Percentiles rank a stretch among this genome's conserved stretches.
Conservation (phyloP, 2,329 filamentous ascomycete species). For the Penicillium sp. region DNA sequence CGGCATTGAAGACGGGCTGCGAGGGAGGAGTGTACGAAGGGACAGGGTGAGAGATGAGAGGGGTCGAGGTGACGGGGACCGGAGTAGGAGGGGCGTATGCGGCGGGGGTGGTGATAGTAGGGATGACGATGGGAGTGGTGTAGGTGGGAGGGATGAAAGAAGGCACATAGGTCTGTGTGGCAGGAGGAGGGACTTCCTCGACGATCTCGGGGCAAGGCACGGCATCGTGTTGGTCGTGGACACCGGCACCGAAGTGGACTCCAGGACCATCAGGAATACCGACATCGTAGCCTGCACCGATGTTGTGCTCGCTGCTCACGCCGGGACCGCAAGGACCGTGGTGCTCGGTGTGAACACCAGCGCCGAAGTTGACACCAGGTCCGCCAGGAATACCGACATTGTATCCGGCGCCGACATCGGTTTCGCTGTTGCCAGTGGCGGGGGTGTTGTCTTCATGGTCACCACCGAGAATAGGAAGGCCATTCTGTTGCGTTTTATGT, state of each 20-base stretch:
- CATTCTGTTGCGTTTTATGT: slow-evolving; percentile 11
- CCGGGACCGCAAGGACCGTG: slow-evolving; percentile 23
- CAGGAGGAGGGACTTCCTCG: slow-evolving; percentile 6
- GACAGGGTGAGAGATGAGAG: slow-evolving; percentile 21
- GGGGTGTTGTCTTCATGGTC: slow-evolving; percentile 11
- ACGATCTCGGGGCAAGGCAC: slow-evolving; percentile 23
- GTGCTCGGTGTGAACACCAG: slow-evolving; percentile 21
- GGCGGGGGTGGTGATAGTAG: slow-evolving; percentile 19
- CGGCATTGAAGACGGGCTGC: slow-evolving; percentile 25
- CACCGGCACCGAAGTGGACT: slow-evolving; percentile 15
- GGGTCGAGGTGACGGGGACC: slow-evolving; percentile 19
- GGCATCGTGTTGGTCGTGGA: slow-evolving; percentile 14
- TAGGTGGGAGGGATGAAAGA: slow-evolving; percentile 20
- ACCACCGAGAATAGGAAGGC: slow-evolving; percentile 14
- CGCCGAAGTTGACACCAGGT: slow-evolving; percentile 26
- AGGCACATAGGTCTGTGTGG: slow-evolving; percentile 14
- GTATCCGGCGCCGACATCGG: slow-evolving; percentile 22
- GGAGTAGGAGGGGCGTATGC: slow-evolving; percentile 13
- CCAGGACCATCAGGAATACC: slow-evolving; percentile 22
- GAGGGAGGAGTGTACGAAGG: slow-evolving; percentile 13
- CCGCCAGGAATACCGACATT: slow-evolving; percentile 31
- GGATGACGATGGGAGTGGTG: slow-evolving; percentile 24
- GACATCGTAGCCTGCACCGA: slow-evolving; percentile 19
- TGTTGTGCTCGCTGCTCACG: slow-evolving; percentile 11
- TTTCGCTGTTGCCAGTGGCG: slow-evolving; percentile 22